Evolutionary conservation across 2,329 filamentous ascomycete species (phyloP).

Genomic region (Aspergillus candidus): DNA sequence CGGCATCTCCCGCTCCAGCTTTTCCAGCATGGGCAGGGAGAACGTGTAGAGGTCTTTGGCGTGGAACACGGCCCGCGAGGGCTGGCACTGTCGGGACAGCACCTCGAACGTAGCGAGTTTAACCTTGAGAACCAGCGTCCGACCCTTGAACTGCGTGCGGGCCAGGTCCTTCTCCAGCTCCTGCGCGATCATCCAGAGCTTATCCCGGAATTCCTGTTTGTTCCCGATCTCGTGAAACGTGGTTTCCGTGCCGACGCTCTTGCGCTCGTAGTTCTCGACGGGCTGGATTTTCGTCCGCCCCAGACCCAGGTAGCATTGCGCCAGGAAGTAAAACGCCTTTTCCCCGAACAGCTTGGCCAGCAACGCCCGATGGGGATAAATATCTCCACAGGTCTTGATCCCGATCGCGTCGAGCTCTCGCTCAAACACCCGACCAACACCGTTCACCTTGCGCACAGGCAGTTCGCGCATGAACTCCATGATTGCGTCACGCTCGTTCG

Average conservation of each 20-base stretch:
- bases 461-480: constrained; percentile 80
- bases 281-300: constrained; percentile 81
- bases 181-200: constrained; percentile 72
- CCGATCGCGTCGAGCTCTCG: constrained; percentile 83
- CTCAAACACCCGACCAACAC: constrained; percentile 89
- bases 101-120: constrained; percentile 95
- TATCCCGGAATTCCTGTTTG: constrained; percentile 62
- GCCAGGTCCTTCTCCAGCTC: constrained; percentile 82
- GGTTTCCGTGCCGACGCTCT: constrained; percentile 88
- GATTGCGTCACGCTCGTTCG: constrained; percentile 65
- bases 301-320: constrained; percentile 77
- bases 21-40: constrained; percentile 73
- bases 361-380: constrained; percentile 69
- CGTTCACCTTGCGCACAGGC: constrained; percentile 86
- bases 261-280: constrained; percentile 82
- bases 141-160: constrained; percentile 74
- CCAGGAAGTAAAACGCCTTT: constrained; percentile 81
- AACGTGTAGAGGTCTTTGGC: constrained; percentile 81
- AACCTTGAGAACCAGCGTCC: constrained; percentile 86
- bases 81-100: constrained; percentile 68
- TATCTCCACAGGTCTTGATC: constrained; percentile 80
- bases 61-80: constrained; percentile 63
- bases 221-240: constrained; percentile 79
- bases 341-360: constrained; percentile 78
- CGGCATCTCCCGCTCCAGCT: constrained; percentile 76